These are phyloP conservation scores for Amanita subjunquillea DNA, from an alignment of 768 basidiomycete species.

Conservation along the genomic window DNA sequence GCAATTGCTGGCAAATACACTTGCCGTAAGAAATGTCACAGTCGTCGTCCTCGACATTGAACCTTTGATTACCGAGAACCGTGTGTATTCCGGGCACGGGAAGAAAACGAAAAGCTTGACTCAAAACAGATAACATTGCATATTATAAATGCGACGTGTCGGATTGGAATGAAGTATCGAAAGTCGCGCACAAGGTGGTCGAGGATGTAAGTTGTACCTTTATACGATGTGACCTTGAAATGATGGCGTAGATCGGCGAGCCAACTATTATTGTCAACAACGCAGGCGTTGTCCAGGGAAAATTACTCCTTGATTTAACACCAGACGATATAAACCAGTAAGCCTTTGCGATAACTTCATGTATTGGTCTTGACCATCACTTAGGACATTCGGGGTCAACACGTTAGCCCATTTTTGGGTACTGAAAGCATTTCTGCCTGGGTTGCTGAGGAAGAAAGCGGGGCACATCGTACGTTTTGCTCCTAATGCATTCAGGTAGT, in stretches of 20 bases:
- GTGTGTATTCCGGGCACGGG: constrained; percentile 26
- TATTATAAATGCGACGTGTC: constrained; percentile 93
- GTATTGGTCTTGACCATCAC: background rate
- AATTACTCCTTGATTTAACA: constrained; percentile 68
- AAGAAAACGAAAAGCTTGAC: background rate
- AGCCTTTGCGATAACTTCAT: background rate
- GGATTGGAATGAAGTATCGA: constrained; percentile 76
- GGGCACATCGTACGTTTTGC: constrained; percentile 71
- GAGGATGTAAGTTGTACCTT: constrained; percentile 49
- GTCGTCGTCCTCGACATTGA: constrained; percentile 84
- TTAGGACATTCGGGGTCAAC: constrained; percentile 85
- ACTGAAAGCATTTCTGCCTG: constrained; percentile 86
- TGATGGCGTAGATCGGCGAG: constrained; percentile 57
- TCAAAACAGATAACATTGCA: constrained; percentile 53
- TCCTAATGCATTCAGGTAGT: background rate
- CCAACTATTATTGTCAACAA: constrained; percentile 92
- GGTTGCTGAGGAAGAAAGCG: constrained; percentile 62
- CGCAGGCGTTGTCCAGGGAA: constrained; percentile 90
- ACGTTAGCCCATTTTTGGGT: constrained; percentile 86
- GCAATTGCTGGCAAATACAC: constrained; percentile 76
- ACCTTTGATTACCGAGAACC: constrained; percentile 66
- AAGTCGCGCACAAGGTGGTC: constrained; percentile 58
- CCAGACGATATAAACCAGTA: constrained; percentile 78
- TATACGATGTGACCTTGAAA: background rate
- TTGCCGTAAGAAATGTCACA: constrained; percentile 71